Percentiles rank a stretch among this genome's conserved stretches.
These are phyloP conservation scores for Scenedesmus sp. DNA, from an alignment of 163 green algal species.

Conservation along the genomic window DNA sequence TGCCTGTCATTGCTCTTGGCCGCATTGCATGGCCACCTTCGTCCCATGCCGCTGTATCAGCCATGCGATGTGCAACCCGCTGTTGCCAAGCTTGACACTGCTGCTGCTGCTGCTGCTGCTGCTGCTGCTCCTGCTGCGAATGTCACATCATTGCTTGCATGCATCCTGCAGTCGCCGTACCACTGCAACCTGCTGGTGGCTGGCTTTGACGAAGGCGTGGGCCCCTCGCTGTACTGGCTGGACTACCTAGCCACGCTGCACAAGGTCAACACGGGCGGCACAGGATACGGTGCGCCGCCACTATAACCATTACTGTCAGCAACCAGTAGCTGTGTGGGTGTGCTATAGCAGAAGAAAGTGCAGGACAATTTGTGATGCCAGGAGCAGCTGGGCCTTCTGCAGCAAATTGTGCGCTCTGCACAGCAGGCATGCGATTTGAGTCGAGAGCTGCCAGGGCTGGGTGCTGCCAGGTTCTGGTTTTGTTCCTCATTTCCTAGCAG, in stretches of 20 bases:
- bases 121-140: not conserved
- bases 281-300: constrained; percentile 90
- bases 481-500: too few relatives aligned
- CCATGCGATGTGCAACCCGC: constrained; percentile 17
- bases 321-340: not conserved
- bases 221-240: constrained; percentile 95
- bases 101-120: constrained; percentile 17
- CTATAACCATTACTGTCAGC: not conserved
- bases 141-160: not conserved
- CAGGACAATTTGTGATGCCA: too few relatives aligned
- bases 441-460: too few relatives aligned
- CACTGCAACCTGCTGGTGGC: constrained; percentile 95
- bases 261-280: constrained; percentile 96
- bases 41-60: too few relatives aligned
- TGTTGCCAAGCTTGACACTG: constrained; percentile 1
- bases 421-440: too few relatives aligned
- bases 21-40: too few relatives aligned
- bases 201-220: constrained; percentile 90
- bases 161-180: constrained; percentile 87
- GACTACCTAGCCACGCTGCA: constrained; percentile 99
- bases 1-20: not conserved
- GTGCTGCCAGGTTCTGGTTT: too few relatives aligned
- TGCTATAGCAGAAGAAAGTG: not conserved
- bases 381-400: too few relatives aligned
- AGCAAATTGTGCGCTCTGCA: too few relatives aligned